Percentiles rank a stretch among this genome's conserved stretches.
Conservation (phyloP, 2,329 filamentous ascomycete genomes). For the Penicillium sp. region DNA sequence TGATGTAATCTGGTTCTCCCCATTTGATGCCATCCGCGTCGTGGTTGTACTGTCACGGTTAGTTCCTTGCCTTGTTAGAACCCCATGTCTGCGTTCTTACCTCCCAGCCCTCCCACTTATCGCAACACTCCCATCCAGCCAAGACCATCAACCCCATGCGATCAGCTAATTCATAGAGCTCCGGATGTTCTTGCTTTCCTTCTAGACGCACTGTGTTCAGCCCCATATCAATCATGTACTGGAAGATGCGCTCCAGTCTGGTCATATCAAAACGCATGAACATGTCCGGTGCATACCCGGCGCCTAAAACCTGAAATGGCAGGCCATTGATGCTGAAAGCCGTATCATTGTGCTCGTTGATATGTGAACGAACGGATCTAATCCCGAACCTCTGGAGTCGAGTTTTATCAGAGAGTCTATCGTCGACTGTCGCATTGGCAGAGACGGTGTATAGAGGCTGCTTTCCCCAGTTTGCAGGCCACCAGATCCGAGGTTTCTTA, state of each 20-base stretch:
- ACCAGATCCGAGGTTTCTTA: conserved; percentile 52
- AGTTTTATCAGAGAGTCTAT: conserved; percentile 31
- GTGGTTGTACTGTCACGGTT: conserved; percentile 46
- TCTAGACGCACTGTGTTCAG: conserved; percentile 60
- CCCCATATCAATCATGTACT: conserved; percentile 55
- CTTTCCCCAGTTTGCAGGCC: conserved; percentile 55
- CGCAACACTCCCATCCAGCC: conserved; percentile 61
- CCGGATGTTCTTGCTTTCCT: conserved; percentile 59
- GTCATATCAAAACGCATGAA: conserved; percentile 53
- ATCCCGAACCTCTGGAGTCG: conserved; percentile 47
- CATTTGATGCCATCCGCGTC: conserved; percentile 47
- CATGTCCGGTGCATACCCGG: conserved; percentile 56
- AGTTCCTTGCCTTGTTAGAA: background rate
- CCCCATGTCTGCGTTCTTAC: conserved; percentile 12
- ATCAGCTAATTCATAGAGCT: conserved; percentile 56
- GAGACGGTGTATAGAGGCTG: conserved; percentile 49
- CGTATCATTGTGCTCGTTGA: conserved; percentile 52
- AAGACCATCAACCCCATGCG: conserved; percentile 57
- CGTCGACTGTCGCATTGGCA: conserved; percentile 25
- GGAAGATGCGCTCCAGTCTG: conserved; percentile 47
- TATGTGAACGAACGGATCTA: conserved; percentile 47
- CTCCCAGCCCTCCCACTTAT: conserved; percentile 61
- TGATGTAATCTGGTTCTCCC: conserved; percentile 51
- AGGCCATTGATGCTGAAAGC: conserved; percentile 52
- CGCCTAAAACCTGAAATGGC: conserved; percentile 56